These are phyloP conservation scores for Mycosphaerella sp. DNA, from an alignment of 2,329 filamentous ascomycete species.

Conservation along the genomic window DNA sequence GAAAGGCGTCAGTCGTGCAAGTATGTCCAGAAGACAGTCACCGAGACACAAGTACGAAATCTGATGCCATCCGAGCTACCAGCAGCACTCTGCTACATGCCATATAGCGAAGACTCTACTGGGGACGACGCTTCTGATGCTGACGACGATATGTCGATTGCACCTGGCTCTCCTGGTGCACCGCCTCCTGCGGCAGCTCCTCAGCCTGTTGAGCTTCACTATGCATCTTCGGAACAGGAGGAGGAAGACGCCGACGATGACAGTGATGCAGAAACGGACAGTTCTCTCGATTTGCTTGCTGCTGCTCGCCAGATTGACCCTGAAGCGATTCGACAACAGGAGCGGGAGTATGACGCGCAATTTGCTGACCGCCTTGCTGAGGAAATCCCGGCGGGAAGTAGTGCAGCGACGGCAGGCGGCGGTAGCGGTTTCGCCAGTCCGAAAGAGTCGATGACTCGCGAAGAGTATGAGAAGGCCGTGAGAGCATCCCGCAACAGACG, in stretches of 20 bases:
- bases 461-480: conserved; percentile 22
- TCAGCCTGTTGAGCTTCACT: conserved; percentile 30
- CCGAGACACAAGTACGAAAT: conserved; percentile 63
- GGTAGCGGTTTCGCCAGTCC: conserved; percentile 46
- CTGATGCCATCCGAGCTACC: conserved; percentile 42
- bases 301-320: conserved; percentile 42
- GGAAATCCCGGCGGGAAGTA: conserved; percentile 45
- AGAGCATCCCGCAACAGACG: conserved; percentile 8
- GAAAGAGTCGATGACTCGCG: conserved; percentile 17
- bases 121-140: conserved; percentile 36
- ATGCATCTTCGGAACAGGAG: conserved; percentile 26
- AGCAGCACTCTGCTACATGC: conserved; percentile 40
- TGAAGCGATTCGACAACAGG: conserved; percentile 36
- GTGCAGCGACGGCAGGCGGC: conserved; percentile 44
- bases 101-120: conserved; percentile 35
- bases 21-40: conserved; percentile 59
- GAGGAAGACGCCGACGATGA: conserved; percentile 26
- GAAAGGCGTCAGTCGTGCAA: conserved; percentile 11
- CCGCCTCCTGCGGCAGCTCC: conserved; percentile 30
- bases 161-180: conserved; percentile 20
- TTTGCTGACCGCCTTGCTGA: conserved; percentile 45
- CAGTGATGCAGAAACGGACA: conserved; percentile 33
- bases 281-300: conserved; percentile 42
- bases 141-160: conserved; percentile 28
- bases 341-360: conserved; percentile 44